phyloP scores from a whole-genome alignment of 108 stramenopile species.

The Cyclotella sp. region DNA sequence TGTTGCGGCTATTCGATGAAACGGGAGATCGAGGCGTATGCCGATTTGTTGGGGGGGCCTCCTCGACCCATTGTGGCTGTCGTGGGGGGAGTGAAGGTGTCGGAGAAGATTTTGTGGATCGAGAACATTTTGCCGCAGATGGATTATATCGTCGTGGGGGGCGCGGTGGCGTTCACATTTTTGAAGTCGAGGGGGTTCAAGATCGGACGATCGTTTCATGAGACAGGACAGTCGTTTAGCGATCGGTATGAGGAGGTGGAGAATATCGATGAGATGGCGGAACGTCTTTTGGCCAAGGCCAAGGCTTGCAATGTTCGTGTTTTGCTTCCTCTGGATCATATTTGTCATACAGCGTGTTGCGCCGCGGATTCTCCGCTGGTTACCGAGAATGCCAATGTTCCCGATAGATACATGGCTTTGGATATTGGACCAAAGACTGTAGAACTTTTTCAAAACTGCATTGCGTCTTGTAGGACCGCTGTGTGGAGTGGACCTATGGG shows the following conservation, averaged over 20 bases:
- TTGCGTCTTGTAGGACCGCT: conserved; percentile 75
- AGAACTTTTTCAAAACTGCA: conserved; percentile 63
- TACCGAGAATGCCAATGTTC: conserved; percentile 66
- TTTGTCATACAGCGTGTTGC: conserved; percentile 79
- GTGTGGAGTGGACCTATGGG: conserved; percentile 98
- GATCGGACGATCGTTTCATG: conserved; percentile 86
- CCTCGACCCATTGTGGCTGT: conserved; percentile 85
- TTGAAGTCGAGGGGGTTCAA: conserved; percentile 85
- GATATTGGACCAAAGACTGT: conserved; percentile 94
- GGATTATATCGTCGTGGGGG: conserved; percentile 92
- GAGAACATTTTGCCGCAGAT: conserved; percentile 89
- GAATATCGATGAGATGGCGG: conserved; percentile 90
- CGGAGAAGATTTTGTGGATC: conserved; percentile 95
- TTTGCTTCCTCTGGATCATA: conserved; percentile 91
- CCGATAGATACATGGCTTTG: conserved; percentile 97
- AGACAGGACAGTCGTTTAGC: conserved; percentile 66
- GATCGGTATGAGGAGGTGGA: conserved; percentile 44
- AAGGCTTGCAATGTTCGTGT: conserved; percentile 71
- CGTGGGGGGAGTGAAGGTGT: conserved; percentile 98
- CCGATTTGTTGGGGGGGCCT: conserved; percentile 67
- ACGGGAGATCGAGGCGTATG: conserved; percentile 89
- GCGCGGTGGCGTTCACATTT: conserved; percentile 98
- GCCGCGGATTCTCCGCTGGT: conserved; percentile 79
- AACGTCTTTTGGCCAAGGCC: conserved; percentile 71
- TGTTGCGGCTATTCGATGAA: conserved; percentile 72